Base-by-base conservation (phyloP, 75 land plant genomes). In the Gnetum montanum region DNA sequence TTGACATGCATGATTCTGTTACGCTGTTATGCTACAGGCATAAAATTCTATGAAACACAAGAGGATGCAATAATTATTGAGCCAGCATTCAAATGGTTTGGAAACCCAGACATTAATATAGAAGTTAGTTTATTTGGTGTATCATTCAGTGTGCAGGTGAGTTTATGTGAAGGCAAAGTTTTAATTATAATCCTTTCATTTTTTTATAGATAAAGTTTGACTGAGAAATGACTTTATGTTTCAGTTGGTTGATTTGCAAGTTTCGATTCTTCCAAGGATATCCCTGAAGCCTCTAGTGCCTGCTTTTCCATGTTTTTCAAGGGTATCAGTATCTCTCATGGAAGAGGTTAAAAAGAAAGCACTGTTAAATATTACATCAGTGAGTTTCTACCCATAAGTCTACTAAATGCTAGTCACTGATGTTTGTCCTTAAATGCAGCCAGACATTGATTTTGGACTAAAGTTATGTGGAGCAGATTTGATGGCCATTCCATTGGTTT, bases 401-500 rank as follows among this genome's bases (percentile, higher is more conserved):
- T 40, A 10, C 15, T 15, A 10, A 10, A 40, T 10, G 15, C 10
- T 40, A 10, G 41, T 15, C 15, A 10, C 15, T 15, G 15, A n/a
- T n/a, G n/a, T n/a, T n/a, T n/a, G n/a, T n/a, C n/a, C n/a, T n/a
- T n/a, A n/a, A n/a, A 53, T 72, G 43, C 80, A 88, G 98, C 98
- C 96, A 18, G 64, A 76, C 72, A 67, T 89, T 34, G 98, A 93
- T 50, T 89, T 85, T 71, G 96, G 98, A 52, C 46, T 93, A 51
- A 93, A 83, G 54, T 33, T 93, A n/a, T 51, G 84, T 29, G 96
- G 95, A 50, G 96, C 80, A 24, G 98, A 93, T 59, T 48, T 92
- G 24, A 93, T 93, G 98, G 76, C 96, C 8, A 89, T 93, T 57
- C 98, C 96, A 15, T 90, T 90, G n/a, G 65, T 93, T 11, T 89